These are phyloP conservation scores for Boletus eberwhitei DNA, from an alignment of 768 basidiomycete genomes.

Conservation along the genomic window DNA sequence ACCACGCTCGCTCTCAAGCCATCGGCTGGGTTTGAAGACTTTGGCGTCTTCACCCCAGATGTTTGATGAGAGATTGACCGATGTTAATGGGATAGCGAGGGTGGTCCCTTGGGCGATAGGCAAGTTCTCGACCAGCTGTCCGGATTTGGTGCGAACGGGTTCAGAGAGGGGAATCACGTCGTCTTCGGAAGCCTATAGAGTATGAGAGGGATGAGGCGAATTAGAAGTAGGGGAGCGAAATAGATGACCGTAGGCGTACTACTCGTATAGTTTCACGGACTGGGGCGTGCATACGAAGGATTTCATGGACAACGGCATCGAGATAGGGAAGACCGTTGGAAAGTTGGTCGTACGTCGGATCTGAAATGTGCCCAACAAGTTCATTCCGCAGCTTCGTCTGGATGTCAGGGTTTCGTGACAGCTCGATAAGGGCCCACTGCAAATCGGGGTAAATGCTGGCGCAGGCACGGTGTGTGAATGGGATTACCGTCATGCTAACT, in stretches of 20 bases:
- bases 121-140: constrained; percentile 37
- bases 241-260: no score
- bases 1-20: constrained; percentile 39
- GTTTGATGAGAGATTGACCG: constrained; percentile 46
- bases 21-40: constrained; percentile 60
- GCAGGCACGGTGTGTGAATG: no score
- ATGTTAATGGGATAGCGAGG: constrained; percentile 35
- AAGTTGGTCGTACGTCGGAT: constrained; percentile 56
- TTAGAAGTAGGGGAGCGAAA: no score
- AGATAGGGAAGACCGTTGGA: constrained; percentile 50
- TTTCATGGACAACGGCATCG: constrained; percentile 48
- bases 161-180: constrained; percentile 54
- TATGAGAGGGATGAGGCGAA: no score
- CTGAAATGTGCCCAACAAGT: constrained; percentile 39
- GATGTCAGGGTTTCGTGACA: constrained; percentile 41
- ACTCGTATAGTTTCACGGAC: no score
- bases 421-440: constrained; percentile 57
- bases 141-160: constrained; percentile 45
- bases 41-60: constrained; percentile 63
- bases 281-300: constrained; percentile 37
- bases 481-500: no score
- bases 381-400: constrained; percentile 52
- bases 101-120: constrained; percentile 41
- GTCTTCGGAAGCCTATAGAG: constrained; percentile 31
- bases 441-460: no score